Conservation (phyloP, 805 yeast genomes). For the Tetrapisispora fleetii region DNA sequence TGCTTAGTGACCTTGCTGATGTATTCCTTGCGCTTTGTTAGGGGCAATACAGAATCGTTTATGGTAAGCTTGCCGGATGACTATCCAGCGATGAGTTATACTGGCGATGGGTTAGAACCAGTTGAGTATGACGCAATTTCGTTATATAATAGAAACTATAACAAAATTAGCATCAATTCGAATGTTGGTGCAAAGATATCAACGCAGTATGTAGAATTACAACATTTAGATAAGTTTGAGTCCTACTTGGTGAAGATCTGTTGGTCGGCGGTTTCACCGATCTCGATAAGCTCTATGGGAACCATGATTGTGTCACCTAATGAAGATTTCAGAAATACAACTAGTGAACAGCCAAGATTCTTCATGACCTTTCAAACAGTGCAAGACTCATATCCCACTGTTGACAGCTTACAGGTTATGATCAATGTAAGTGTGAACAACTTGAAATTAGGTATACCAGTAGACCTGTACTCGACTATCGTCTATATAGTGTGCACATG, state of each 20-base stretch:
- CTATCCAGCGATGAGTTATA: not conserved
- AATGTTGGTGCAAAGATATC: not conserved
- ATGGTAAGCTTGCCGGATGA: slow-evolving; percentile 1
- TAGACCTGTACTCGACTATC: slow-evolving; percentile 11
- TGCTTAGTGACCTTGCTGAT: not conserved
- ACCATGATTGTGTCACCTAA: not conserved
- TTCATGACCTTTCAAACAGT: slow-evolving; percentile 7
- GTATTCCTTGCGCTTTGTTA: not conserved
- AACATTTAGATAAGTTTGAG: slow-evolving; percentile 9
- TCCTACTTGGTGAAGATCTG: slow-evolving; percentile 20
- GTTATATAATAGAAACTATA: not conserved
- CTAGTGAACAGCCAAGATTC: slow-evolving; percentile 8
- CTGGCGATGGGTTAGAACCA: not conserved
- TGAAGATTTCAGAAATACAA: not conserved
- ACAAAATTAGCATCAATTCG: not conserved
- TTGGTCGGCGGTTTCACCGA: slow-evolving; percentile 27
- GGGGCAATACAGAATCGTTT: slow-evolving; percentile 6
- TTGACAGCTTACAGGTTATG: slow-evolving; percentile 8
- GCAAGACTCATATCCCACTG: slow-evolving; percentile 16
- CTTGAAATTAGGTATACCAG: slow-evolving; percentile 17
- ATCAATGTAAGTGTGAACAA: slow-evolving; percentile 16
- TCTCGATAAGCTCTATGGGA: slow-evolving; percentile 9
- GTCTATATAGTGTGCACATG: not conserved
- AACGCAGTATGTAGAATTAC: slow-evolving; percentile 9
- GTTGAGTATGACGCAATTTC: not conserved